A percentile compares a stretch with the other conserved stretches of the same genome.
Evolutionary conservation across 805 yeast genomes (phyloP).

Genomic region (Candida ponderosae): DNA sequence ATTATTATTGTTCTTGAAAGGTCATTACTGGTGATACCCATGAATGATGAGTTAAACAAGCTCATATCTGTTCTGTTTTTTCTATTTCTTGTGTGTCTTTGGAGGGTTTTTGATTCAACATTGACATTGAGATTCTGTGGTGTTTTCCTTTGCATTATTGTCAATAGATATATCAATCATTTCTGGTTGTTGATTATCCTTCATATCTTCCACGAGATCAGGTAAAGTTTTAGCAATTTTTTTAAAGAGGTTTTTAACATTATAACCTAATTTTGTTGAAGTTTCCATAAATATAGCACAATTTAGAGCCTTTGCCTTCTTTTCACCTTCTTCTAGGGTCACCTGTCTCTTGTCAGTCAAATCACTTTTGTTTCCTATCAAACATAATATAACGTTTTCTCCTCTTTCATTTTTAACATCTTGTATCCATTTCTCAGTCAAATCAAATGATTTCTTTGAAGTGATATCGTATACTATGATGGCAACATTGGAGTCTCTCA

Average conservation of each 20-base stretch:
- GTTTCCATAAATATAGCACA: conserved; percentile 86
- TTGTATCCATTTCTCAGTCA: conserved; percentile 85
- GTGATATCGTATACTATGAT: conserved; percentile 94
- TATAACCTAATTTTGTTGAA: conserved; percentile 90
- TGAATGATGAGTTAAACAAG: too few species aligned
- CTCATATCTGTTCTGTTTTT: too few species aligned
- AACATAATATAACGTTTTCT: conserved; percentile 75
- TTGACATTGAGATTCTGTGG: conserved; percentile 15
- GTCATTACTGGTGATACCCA: too few species aligned
- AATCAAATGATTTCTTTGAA: conserved; percentile 73
- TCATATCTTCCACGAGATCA: conserved; percentile 46
- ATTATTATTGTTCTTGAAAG: too few species aligned
- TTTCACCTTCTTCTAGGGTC: conserved; percentile 76
- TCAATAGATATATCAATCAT: conserved; percentile 18
- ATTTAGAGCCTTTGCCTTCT: conserved; percentile 59
- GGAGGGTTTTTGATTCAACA: conserved; percentile 11
- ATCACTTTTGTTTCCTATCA: conserved; percentile 91
- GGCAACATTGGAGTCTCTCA: conserved; percentile 95
- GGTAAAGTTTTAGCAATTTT: conserved; percentile 89
- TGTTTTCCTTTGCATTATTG: conserved; percentile 11
- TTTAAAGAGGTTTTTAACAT: conserved; percentile 83
- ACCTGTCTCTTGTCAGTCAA: conserved; percentile 76
- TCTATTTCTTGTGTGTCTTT: too few species aligned
- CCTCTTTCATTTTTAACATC: conserved; percentile 94
- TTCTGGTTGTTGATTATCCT: conserved; percentile 15